Evolutionary conservation across 2,329 filamentous ascomycete species (phyloP), one percentile per base, ranked within the genome.

Genomic region (Cladosporium colombiae): DNA sequence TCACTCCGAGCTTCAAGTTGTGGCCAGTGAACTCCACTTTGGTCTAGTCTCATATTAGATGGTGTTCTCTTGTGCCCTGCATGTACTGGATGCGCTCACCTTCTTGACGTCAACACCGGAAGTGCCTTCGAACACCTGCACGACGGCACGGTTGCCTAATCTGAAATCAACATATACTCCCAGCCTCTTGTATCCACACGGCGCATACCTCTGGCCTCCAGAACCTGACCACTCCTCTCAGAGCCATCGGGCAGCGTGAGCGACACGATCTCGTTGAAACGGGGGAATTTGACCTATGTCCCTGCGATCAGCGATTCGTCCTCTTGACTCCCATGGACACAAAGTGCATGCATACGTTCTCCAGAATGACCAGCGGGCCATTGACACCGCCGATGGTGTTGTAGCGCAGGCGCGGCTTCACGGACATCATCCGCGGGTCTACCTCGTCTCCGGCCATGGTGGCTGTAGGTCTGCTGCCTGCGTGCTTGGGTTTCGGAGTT

Each of bases 351-450:
- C 89, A 73, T 80, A 96, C 94, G 87, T 96, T 96, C 79, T 98
- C 95, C 72, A 99, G 87, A 77, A 99, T 94, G 78, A 99, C 95
- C 81, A 99, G 87, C 75, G 95, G 95, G 67, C 95, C 95, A 83
- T 99, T 99, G 81, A 99, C 90, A 84, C 94, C 94, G 77, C 93
- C 92, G 78, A 99, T 93, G 74, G 95, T 99, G 85, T 99, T 99
- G 88, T 99, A 99, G 76, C 91, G 89, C 81, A 98, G 86, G 78
- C 89, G 84, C 72, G 89, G 89, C 77, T 88, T 86, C 78, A 91
- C 81, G 73, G 78, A 76, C 79, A 84, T 83, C 81, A 83, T 83
- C 70, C 82, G 78, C 69, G 82, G 81, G 69, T 84, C 81, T 64
- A 79, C 70, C 50, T 69, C 65, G 67, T 73, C 74, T 60, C 72